Base-by-base conservation (phyloP, 306 rosid species). In the Rubus parviflorus region DNA sequence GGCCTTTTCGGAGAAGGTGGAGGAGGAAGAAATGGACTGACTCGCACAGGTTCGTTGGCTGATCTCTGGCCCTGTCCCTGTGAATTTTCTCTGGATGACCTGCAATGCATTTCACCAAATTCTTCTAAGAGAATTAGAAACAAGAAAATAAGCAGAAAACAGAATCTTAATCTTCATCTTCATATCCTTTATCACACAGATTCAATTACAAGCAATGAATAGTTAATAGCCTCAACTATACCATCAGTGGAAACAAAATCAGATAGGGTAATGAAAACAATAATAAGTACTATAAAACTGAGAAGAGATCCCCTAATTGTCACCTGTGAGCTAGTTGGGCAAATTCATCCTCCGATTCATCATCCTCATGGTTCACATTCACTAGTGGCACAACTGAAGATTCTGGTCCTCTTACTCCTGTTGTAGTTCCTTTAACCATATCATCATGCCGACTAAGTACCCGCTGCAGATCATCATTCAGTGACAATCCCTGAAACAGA, bases 401-500 rank as follows among this genome's bases (percentile, higher is more conserved):
- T 73, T 81, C 94, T 37, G 85, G 81, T 83, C 77, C 93, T 79
- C 86, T 81, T 41, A 77, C 83, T 71, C 66, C 89, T 52, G 75
- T 45, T 49, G 60, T 54, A 69, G 85, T 68, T 81, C 97, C 97
- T 22, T 85, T 80, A 2, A 66, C 96, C 78, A 92, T 86, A 74
- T 85, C 82, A 60, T 91, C 98, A 35, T 96, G 98, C 43, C 73
- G 92, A 58, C 84, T 1, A 72, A 96, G 89, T 56, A 86, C 99
- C 67, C 90, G 92, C 85, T 96, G 98, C 81, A 96, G 86, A 83
- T 71, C 86, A 81, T 96, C 98, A 65, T 96, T 96, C 87, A 96
- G 82, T 54, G 92, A 81, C 85, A 96, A 74, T 79, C 93, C 97
- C 83, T 81, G 92, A 80, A 79, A 83, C 47, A 95, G 79, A 75